Conservation (phyloP, 305 asterid genomes). For the Ajuga reptans region DNA sequence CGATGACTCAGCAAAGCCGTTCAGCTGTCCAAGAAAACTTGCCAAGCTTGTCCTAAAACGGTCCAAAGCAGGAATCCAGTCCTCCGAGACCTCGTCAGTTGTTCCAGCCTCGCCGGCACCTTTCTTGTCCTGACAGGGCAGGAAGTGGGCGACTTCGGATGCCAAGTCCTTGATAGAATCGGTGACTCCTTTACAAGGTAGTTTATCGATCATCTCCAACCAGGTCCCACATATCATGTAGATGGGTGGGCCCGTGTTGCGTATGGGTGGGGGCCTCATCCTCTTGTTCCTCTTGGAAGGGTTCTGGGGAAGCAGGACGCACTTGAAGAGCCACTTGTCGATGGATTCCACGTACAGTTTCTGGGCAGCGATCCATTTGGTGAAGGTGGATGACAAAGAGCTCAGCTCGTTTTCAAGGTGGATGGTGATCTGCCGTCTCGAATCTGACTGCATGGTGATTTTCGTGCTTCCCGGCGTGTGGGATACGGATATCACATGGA, state of each 20-base stretch:
- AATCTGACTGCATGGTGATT: conserved; percentile 56
- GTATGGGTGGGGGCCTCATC: conserved; percentile 39
- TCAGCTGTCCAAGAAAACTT: conserved; percentile 55
- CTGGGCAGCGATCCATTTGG: conserved; percentile 76
- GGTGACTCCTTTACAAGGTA: conserved; percentile 56
- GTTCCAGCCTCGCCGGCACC: conserved; percentile 37
- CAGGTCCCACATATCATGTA: conserved; percentile 72
- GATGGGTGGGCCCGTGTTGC: conserved; percentile 77
- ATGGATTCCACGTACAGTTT: conserved; percentile 62
- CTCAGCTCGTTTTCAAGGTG: conserved; percentile 53
- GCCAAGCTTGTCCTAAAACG: conserved; percentile 50
- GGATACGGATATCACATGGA: conserved; percentile 66
- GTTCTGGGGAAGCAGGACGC: conserved; percentile 49
- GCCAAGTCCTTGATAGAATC: conserved; percentile 68
- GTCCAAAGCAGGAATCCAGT: conserved; percentile 43
- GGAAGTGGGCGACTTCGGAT: conserved; percentile 51
- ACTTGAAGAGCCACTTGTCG: conserved; percentile 75
- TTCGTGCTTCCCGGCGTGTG: conserved; percentile 48
- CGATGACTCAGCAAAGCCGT: conserved; percentile 50
- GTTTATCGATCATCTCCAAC: conserved; percentile 51
- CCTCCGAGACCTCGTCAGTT: conserved; percentile 35
- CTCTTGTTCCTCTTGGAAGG: conserved; percentile 58
- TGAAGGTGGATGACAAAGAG: conserved; percentile 52
- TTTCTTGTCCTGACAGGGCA: conserved; percentile 79
- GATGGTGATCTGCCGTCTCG: conserved; percentile 46